phyloP scores from a whole-genome alignment of 495 filamentous ascomycete species.

The Podospora pseudoanserina region DNA sequence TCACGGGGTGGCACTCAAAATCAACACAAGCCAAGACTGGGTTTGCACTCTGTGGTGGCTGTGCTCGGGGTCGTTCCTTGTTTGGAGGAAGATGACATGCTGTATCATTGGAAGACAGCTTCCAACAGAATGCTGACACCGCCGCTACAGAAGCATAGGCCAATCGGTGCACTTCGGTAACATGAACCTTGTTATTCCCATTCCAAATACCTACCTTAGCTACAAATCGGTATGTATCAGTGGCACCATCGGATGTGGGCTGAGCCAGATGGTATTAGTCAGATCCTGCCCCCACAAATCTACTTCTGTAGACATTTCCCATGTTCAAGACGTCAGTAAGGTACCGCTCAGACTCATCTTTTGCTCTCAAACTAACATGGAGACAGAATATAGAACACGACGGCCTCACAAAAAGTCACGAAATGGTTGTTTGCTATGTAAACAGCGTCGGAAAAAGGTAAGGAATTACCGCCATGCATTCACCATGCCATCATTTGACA shows the following conservation, averaged over 20 bases:
- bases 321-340: neutral
- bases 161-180: neutral
- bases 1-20: neutral
- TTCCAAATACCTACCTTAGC: neutral
- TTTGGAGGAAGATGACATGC: neutral
- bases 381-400: neutral
- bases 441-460: neutral
- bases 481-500: neutral
- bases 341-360: neutral
- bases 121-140: neutral
- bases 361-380: neutral
- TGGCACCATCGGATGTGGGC: neutral
- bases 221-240: neutral
- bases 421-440: neutral
- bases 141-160: neutral
- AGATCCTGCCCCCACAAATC: neutral
- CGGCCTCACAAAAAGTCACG: neutral
- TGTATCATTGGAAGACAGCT: neutral
- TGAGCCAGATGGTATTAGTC: neutral
- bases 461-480: neutral
- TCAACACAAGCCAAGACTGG: neutral
- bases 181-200: neutral
- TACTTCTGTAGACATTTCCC: neutral
- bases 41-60: neutral
- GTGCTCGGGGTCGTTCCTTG: neutral